phyloP scores from a whole-genome alignment of 441 rosid genomes.

The Lepidium campestre region DNA sequence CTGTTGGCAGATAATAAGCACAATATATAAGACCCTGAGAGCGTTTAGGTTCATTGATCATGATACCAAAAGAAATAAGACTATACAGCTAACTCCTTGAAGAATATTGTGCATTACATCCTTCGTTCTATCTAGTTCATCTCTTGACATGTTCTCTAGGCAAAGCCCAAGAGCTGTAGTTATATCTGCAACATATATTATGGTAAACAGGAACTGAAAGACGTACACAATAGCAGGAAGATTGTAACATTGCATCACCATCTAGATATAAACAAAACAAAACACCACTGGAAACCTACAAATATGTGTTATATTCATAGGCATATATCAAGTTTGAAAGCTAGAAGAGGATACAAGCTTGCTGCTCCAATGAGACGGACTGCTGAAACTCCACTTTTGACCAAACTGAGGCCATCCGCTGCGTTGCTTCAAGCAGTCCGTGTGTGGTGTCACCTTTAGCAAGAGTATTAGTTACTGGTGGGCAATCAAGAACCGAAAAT shows the following conservation, averaged over 20 bases:
- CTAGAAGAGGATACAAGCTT: conserved; percentile 80
- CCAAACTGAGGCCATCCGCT: conserved; percentile 70
- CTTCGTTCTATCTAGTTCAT: conserved; percentile 70
- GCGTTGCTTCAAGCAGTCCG: conserved; percentile 55
- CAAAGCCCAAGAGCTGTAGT: conserved; percentile 90
- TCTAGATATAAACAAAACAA: neutral
- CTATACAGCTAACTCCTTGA: conserved; percentile 89
- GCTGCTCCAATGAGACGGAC: conserved; percentile 81
- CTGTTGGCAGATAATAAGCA: conserved; percentile 44
- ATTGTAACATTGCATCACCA: conserved; percentile 8
- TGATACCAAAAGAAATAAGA: conserved; percentile 29
- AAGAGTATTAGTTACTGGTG: conserved; percentile 47
- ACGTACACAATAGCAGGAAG: conserved; percentile 10
- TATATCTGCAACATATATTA: conserved; percentile 53
- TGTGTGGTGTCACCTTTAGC: conserved; percentile 34
- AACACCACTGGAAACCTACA: neutral
- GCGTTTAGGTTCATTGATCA: conserved; percentile 19
- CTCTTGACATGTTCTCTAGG: conserved; percentile 85
- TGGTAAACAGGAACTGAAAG: conserved; percentile 33
- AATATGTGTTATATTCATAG: neutral
- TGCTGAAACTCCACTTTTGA: conserved; percentile 72
- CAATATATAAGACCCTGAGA: conserved; percentile 14
- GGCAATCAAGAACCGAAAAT: conserved; percentile 69
- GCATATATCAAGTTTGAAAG: neutral
- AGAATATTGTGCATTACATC: conserved; percentile 84